Conservation (phyloP, 257 asterid species). For the Cordia subcordata region DNA sequence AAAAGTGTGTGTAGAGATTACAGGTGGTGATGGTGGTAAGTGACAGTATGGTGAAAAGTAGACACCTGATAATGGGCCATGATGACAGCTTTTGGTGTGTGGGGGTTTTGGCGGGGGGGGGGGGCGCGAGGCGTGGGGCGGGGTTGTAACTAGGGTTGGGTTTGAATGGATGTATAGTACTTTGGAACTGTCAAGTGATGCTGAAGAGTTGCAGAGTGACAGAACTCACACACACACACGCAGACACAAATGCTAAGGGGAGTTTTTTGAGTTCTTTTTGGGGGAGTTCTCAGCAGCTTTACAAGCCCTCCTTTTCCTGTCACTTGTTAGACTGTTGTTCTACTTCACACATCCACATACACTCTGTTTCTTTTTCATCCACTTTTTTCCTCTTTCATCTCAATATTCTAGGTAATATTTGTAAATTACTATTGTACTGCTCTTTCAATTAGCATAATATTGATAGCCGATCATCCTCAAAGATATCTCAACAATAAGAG, state of each 20-base stretch:
- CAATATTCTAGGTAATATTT: too few relatives aligned
- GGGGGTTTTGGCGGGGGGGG: background rate
- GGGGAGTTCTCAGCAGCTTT: constrained; percentile 15
- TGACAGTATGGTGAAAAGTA: constrained; percentile 18
- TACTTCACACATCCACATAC: too few relatives aligned
- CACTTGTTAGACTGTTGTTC: background rate
- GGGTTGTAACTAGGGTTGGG: background rate
- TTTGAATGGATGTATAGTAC: background rate
- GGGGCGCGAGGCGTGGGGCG: background rate
- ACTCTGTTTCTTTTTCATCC: background rate
- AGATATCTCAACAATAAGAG: too few relatives aligned
- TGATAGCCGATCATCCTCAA: too few relatives aligned
- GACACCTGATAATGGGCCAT: constrained; percentile 52
- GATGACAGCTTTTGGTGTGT: constrained; percentile 24
- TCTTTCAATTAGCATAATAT: too few relatives aligned
- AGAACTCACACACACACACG: background rate
- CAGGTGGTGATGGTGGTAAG: constrained; percentile 18
- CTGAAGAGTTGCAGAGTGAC: constrained; percentile 8
- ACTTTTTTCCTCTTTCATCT: too few relatives aligned
- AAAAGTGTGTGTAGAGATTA: background rate
- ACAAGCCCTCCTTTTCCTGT: constrained; percentile 5
- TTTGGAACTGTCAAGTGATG: constrained; percentile 6
- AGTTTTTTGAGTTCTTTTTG: constrained; percentile 6
- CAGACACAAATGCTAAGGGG: background rate
- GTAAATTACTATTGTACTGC: too few relatives aligned